A percentile compares a stretch with the other conserved stretches of the same genome.
Evolutionary conservation across 2,329 filamentous ascomycete genomes (phyloP).

Genomic region (Paecilomyces formosus): DNA sequence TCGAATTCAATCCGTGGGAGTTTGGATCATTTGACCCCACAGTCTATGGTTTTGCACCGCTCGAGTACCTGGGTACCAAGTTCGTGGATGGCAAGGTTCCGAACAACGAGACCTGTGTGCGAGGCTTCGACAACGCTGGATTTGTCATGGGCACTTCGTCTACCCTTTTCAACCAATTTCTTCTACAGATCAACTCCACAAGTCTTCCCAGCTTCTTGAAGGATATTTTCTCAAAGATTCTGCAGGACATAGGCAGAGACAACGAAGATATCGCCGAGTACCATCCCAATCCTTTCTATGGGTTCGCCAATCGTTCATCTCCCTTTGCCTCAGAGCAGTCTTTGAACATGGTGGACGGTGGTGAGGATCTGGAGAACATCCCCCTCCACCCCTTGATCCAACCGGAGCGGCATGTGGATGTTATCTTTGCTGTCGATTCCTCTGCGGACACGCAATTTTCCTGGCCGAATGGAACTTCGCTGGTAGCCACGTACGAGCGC

Average conservation of each 20-base stretch:
- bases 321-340: slow-evolving; percentile 45
- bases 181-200: slow-evolving; percentile 56
- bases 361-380: slow-evolving; percentile 71
- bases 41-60: slow-evolving; percentile 62
- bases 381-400: slow-evolving; percentile 72
- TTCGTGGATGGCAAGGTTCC: slow-evolving; percentile 58
- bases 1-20: slow-evolving; percentile 73
- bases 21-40: slow-evolving; percentile 71
- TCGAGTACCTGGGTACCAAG: slow-evolving; percentile 64
- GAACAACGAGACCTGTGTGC: slow-evolving; percentile 54
- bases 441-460: slow-evolving; percentile 61
- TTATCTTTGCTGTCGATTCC: slow-evolving; percentile 73
- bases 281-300: slow-evolving; percentile 67
- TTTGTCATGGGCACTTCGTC: slow-evolving; percentile 82
- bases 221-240: slow-evolving; percentile 44
- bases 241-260: slow-evolving; percentile 48
- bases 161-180: slow-evolving; percentile 72
- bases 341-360: slow-evolving; percentile 70
- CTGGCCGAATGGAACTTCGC: slow-evolving; percentile 72
- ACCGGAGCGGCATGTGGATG: slow-evolving; percentile 63
- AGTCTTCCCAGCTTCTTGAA: slow-evolving; percentile 46
- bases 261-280: slow-evolving; percentile 69
- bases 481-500: slow-evolving; percentile 68
- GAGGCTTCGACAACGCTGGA: slow-evolving; percentile 74
- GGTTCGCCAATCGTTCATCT: slow-evolving; percentile 55